These are phyloP conservation scores for Blastosporella zonata DNA, from an alignment of 1,284 basidiomycete genomes.

Conservation along the genomic window DNA sequence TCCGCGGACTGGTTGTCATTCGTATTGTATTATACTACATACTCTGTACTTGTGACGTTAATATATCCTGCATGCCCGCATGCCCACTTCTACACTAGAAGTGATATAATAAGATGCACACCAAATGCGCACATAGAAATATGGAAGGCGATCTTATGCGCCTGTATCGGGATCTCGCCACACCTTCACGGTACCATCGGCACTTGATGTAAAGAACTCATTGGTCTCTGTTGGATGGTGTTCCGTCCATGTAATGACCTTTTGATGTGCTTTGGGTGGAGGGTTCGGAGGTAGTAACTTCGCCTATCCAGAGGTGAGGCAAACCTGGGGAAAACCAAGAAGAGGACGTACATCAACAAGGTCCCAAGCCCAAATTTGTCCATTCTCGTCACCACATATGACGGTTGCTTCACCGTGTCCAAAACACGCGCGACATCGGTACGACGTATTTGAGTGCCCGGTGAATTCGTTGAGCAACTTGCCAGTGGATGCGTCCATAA, in stretches of 20 bases:
- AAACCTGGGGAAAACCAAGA: not conserved
- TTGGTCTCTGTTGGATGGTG: slow-evolving; percentile 78
- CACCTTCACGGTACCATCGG: slow-evolving; percentile 82
- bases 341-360: slow-evolving; percentile 71
- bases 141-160: slow-evolving; percentile 3
- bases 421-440: slow-evolving; percentile 83
- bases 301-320: slow-evolving; percentile 42
- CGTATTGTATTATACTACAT: slow-evolving; percentile 11
- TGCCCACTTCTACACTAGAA: too few relatives aligned
- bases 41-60: slow-evolving; percentile 10
- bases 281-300: slow-evolving; percentile 63
- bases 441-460: slow-evolving; percentile 73
- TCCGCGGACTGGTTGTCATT: not conserved
- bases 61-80: not conserved
- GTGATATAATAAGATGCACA: too few relatives aligned
- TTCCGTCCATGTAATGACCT: slow-evolving; percentile 89
- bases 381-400: slow-evolving; percentile 87
- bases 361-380: slow-evolving; percentile 90
- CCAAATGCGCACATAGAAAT: not conserved
- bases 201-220: slow-evolving; percentile 85
- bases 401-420: slow-evolving; percentile 81
- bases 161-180: slow-evolving; percentile 53
- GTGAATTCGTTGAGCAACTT: slow-evolving; percentile 83
- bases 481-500: slow-evolving; percentile 85
- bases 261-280: slow-evolving; percentile 74